Conservation (phyloP, 2,329 filamentous ascomycete species). For the Exophiala phaeomuriformis region DNA sequence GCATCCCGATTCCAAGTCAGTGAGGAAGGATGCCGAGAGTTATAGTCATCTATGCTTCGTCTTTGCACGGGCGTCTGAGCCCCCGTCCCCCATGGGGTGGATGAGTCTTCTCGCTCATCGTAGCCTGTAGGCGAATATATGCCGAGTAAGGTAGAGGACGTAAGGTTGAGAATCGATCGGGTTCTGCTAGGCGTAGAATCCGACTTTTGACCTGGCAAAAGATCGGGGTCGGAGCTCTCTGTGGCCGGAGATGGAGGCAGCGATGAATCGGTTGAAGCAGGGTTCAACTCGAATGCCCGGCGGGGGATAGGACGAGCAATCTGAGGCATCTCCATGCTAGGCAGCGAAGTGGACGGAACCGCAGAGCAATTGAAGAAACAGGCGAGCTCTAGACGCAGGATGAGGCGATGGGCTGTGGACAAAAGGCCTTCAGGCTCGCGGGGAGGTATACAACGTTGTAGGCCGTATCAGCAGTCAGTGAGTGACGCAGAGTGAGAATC, state of each 20-base stretch:
- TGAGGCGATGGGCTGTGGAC: not conserved
- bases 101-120: slow-evolving; percentile 49
- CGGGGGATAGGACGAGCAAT: slow-evolving; percentile 64
- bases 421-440: not conserved
- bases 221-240: slow-evolving; percentile 33
- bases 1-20: slow-evolving; percentile 14
- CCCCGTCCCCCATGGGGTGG: slow-evolving; percentile 72
- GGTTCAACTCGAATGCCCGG: slow-evolving; percentile 59
- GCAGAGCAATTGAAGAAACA: not conserved
- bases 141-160: slow-evolving; percentile 78
- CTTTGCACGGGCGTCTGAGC: slow-evolving; percentile 57
- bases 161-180: slow-evolving; percentile 76
- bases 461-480: no score
- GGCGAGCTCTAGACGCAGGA: not conserved
- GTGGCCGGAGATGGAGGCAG: slow-evolving; percentile 35
- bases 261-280: slow-evolving; percentile 40
- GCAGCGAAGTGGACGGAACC: not conserved
- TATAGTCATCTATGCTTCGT: slow-evolving; percentile 39
- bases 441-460: no score
- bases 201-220: slow-evolving; percentile 28
- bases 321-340: slow-evolving; percentile 26
- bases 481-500: no score
- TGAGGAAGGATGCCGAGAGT: slow-evolving; percentile 25
- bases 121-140: slow-evolving; percentile 71
- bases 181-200: slow-evolving; percentile 54